phyloP scores from a whole-genome alignment of 495 filamentous ascomycete genomes.

The Durotheca rogersii region DNA sequence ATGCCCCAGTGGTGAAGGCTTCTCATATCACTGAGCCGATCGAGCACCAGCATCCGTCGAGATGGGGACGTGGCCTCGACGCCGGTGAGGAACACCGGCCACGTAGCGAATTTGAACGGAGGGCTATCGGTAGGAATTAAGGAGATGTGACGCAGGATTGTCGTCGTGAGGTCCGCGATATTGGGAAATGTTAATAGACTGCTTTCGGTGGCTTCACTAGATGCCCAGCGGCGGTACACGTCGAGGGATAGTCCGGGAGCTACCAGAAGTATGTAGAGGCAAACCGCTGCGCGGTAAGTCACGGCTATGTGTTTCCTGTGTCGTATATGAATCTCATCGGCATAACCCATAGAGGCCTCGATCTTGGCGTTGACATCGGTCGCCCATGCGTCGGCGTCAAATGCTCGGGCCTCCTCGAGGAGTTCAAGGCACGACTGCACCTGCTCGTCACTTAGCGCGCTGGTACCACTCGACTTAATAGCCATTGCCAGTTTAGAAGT shows the following conservation, averaged over 20 bases:
- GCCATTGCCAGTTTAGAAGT: slow-evolving; percentile 37
- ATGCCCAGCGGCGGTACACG: not conserved
- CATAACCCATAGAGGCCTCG: slow-evolving; percentile 22
- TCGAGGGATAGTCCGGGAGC: slow-evolving; percentile 22
- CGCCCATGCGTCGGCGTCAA: slow-evolving; percentile 44
- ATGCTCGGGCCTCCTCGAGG: slow-evolving; percentile 31
- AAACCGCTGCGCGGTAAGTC: slow-evolving; percentile 47
- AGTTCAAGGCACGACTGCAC: slow-evolving; percentile 31
- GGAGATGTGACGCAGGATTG: slow-evolving; percentile 47
- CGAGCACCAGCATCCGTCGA: slow-evolving; percentile 39
- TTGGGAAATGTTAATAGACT: slow-evolving; percentile 42
- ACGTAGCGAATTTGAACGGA: slow-evolving; percentile 57
- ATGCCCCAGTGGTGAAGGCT: slow-evolving; percentile 49
- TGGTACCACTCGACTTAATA: slow-evolving; percentile 4
- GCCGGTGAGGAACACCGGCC: slow-evolving; percentile 60
- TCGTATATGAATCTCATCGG: slow-evolving; percentile 35
- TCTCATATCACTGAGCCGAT: slow-evolving; percentile 41
- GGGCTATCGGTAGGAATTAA: slow-evolving; percentile 46
- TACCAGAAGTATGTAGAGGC: slow-evolving; percentile 41
- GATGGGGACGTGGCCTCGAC: slow-evolving; percentile 44
- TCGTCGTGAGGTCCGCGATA: slow-evolving; percentile 42
- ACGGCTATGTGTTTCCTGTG: slow-evolving; percentile 46
- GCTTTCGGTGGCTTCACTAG: slow-evolving; percentile 30
- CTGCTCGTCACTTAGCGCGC: slow-evolving; percentile 13
- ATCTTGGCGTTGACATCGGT: slow-evolving; percentile 29